Evolutionary conservation across 2,329 filamentous ascomycete species (phyloP), one percentile per base, ranked within the genome.

Genomic region (Colletotrichum musicola): DNA sequence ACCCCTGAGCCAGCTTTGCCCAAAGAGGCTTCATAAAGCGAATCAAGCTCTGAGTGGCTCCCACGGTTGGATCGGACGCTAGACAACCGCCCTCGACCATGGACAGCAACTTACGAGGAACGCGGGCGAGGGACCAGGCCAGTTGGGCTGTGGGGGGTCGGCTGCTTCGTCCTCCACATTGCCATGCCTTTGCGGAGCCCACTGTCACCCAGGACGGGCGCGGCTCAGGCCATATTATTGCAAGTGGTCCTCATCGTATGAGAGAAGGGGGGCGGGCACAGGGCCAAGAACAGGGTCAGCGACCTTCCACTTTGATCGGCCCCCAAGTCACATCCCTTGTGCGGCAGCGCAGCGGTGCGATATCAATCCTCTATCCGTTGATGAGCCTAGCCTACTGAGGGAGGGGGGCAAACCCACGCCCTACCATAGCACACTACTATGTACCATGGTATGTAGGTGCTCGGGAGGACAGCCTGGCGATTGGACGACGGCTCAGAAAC

Each of bases 1-100:
- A 51, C 54, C 40, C 64, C 56, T 50, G 25, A 20, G 38, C 18
- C 55, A 49, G 49, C 38, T 14, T 35, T 25, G 55, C 70, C 68
- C 55, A 62, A 70, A 70, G 40, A 71, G 70, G 70, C 70, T 71
- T 64, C 27, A 44, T 30, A 70, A 70, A 71, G 70, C 70, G 70
- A 71, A 71, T 55, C 56, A 55, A 49, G 47, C 54, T 61, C 68
- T 62, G 22, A 70, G 55, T 71, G 70, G 70, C 60, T 70, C 58
- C 54, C 51, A 68, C 25, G 55, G 9, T 13, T 47, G 30, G 40
- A 67, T 68, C 70, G 67, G 47, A 65, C 65, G 61, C 70, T 71
- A 71, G 57, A 22, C 56, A 60, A 42, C 60, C 20, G 42, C 61
- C 55, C 51, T 58, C 60, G 40, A 44, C 65, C 55, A 56, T 65